These are phyloP conservation scores for Phyllosticta citrichinensis DNA, from an alignment of 2,329 filamentous ascomycete genomes.

Conservation along the genomic window DNA sequence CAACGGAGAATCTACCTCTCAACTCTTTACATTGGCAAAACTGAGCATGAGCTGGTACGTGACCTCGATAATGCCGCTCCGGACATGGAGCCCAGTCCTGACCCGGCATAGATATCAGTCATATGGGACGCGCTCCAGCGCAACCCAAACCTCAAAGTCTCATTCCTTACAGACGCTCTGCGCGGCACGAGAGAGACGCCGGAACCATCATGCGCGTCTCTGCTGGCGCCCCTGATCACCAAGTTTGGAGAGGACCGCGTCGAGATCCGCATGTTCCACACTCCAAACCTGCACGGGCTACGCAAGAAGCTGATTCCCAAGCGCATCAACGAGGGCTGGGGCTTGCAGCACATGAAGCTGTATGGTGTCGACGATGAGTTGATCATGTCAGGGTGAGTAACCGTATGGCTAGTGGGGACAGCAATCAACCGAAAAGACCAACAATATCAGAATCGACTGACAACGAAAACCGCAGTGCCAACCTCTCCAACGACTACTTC, in stretches of 20 bases:
- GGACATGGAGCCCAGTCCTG: background rate
- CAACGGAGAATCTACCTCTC: slow-evolving; percentile 77
- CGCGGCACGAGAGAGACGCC: slow-evolving; percentile 88
- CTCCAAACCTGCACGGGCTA: slow-evolving; percentile 82
- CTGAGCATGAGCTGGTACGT: slow-evolving; percentile 70
- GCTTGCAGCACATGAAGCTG: slow-evolving; percentile 96
- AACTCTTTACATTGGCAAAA: slow-evolving; percentile 94
- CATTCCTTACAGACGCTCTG: slow-evolving; percentile 82
- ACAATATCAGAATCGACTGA: background rate
- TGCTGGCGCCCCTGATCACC: slow-evolving; percentile 70
- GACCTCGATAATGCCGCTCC: background rate
- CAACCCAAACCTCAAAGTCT: slow-evolving; percentile 70
- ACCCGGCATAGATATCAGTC: slow-evolving; percentile 53
- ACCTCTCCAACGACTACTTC: slow-evolving; percentile 89
- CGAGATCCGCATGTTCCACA: slow-evolving; percentile 95
- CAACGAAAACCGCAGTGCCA: slow-evolving; percentile 47
- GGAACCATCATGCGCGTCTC: slow-evolving; percentile 72
- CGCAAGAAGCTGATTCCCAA: slow-evolving; percentile 76
- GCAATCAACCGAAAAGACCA: background rate
- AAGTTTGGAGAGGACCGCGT: slow-evolving; percentile 80
- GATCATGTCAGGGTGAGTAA: slow-evolving; percentile 70
- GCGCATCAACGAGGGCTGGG: slow-evolving; percentile 96
- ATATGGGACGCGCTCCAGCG: slow-evolving; percentile 62
- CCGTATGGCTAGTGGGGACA: too few species aligned
- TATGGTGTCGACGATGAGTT: slow-evolving; percentile 95